phyloP scores from a whole-genome alignment of 192 early-diverging fungal species.

The Chytriomyces sp. region DNA sequence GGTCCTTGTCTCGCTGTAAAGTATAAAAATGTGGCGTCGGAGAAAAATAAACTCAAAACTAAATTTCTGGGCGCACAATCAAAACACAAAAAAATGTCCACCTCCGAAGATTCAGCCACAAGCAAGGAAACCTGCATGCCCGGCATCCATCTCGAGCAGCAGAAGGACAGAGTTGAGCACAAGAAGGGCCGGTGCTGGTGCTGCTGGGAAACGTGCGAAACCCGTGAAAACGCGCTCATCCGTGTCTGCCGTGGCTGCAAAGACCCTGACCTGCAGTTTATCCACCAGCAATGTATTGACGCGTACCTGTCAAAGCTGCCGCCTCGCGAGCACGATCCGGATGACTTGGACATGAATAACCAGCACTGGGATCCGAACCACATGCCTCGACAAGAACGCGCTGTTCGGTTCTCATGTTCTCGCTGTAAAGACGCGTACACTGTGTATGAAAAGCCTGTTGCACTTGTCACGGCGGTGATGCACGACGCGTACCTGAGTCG shows the following conservation, averaged over 20 bases:
- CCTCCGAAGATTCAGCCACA: too few relatives aligned
- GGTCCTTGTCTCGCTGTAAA: conserved; percentile 42
- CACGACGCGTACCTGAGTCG: neutral
- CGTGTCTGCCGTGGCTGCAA: conserved; percentile 43
- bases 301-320: conserved; percentile 32
- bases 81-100: too few relatives aligned
- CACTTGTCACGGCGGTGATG: neutral
- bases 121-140: neutral
- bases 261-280: conserved; percentile 44
- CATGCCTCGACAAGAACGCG: neutral
- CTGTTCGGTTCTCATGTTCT: neutral
- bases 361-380: neutral
- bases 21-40: neutral
- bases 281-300: conserved; percentile 45
- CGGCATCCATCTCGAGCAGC: neutral
- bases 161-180: neutral
- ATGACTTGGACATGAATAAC: neutral
- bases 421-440: neutral
- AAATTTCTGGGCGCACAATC: too few relatives aligned
- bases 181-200: conserved; percentile 30
- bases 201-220: conserved; percentile 33
- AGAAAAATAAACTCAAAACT: too few relatives aligned
- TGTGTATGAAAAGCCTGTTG: neutral
- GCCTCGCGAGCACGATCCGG: neutral
- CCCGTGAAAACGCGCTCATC: conserved; percentile 26